Evolutionary conservation across 805 yeast genomes (phyloP).

Genomic region (Metschnikowia amazonensis): DNA sequence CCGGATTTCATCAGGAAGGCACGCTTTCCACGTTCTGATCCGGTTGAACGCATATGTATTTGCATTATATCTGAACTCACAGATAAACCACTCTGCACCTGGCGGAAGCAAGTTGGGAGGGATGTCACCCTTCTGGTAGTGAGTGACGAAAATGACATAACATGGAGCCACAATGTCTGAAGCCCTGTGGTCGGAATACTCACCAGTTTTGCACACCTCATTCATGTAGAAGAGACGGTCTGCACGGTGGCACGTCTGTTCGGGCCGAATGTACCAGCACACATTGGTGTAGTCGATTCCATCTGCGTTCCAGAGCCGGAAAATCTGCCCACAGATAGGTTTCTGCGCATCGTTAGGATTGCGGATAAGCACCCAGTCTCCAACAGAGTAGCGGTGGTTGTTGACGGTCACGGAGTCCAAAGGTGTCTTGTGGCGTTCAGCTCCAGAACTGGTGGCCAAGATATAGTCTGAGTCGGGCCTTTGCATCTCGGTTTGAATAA

Average conservation of each 20-base stretch:
- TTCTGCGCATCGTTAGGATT: conserved; percentile 85
- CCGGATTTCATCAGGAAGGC: conserved; percentile 94
- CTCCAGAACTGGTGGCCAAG: conserved; percentile 35
- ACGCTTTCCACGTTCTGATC: conserved; percentile 97
- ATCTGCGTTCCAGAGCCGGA: conserved; percentile 92
- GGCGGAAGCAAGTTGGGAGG: conserved; percentile 55
- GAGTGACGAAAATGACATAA: conserved; percentile 89
- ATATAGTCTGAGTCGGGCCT: conserved; percentile 79
- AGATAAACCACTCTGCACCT: conserved; percentile 84
- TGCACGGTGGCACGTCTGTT: conserved; percentile 91
- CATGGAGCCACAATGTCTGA: conserved; percentile 91
- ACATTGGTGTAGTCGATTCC: conserved; percentile 82
- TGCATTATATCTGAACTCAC: conserved; percentile 94
- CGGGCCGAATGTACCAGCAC: conserved; percentile 98
- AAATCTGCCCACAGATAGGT: conserved; percentile 92
- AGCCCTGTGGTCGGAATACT: conserved; percentile 88
- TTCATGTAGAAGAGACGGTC: conserved; percentile 88
- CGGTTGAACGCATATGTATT: conserved; percentile 86
- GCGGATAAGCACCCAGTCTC: conserved; percentile 89
- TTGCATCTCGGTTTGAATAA: conserved; percentile 64
- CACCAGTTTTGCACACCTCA: conserved; percentile 96
- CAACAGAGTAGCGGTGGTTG: conserved; percentile 74
- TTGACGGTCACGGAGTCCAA: conserved; percentile 68
- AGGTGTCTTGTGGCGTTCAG: conserved; percentile 66
- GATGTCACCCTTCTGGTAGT: conserved; percentile 93